These are phyloP conservation scores for Dactylella cylindrospora DNA, from an alignment of 2,329 filamentous ascomycete genomes.

Conservation along the genomic window DNA sequence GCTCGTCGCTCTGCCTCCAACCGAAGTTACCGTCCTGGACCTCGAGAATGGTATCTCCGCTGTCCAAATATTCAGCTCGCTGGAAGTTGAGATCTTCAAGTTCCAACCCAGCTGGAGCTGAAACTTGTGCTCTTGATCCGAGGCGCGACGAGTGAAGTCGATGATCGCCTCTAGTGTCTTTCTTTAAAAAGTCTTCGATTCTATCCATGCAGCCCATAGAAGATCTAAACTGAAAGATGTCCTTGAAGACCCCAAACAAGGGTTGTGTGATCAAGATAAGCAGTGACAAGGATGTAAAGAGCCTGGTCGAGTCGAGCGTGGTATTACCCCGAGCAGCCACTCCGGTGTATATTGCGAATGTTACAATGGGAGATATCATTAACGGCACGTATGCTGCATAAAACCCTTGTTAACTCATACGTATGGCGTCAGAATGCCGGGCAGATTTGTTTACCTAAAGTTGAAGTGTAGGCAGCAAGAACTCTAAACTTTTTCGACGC, in stretches of 20 bases:
- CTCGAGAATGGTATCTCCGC: conserved; percentile 24
- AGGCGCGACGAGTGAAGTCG: conserved; percentile 46
- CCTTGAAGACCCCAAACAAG: conserved; percentile 50
- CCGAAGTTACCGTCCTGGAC: conserved; percentile 22
- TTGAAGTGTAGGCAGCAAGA: conserved; percentile 51
- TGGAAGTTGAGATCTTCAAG: conserved; percentile 32
- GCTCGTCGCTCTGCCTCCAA: conserved; percentile 6
- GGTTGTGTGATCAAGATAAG: conserved; percentile 51
- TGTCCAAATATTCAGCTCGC: conserved; percentile 11
- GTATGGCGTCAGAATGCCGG: not conserved
- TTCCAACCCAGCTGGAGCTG: conserved; percentile 13
- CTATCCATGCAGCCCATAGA: conserved; percentile 48
- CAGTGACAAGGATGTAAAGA: conserved; percentile 53
- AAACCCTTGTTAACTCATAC: too few species aligned
- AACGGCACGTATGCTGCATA: conserved; percentile 48
- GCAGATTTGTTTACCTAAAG: conserved; percentile 49
- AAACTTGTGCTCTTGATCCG: conserved; percentile 41
- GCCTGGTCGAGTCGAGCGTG: conserved; percentile 20
- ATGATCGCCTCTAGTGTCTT: conserved; percentile 34
- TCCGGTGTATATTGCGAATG: conserved; percentile 43
- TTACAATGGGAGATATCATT: conserved; percentile 45
- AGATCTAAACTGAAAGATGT: conserved; percentile 51
- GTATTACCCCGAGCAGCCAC: conserved; percentile 9
- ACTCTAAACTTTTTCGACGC: conserved; percentile 52
- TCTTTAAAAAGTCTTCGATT: conserved; percentile 41